Base-by-base conservation (phyloP, 108 stramenopile genomes). In the Cyclotella choctawhatcheeana region DNA sequence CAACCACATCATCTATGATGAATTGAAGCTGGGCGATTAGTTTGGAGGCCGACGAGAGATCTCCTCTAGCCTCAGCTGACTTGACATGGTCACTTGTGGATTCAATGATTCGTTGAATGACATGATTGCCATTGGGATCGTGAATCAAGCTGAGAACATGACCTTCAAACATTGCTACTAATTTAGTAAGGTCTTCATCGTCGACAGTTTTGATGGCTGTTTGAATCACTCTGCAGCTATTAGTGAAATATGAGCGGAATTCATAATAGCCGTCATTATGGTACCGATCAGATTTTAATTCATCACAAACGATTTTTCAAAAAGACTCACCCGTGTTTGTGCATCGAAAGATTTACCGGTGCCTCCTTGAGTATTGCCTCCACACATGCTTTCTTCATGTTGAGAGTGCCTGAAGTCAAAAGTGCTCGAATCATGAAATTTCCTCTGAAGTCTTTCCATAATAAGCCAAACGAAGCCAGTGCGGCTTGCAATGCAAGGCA, bases 71-170 rank as follows among this genome's bases (percentile, higher is more conserved):
- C 12, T 24, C 37, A 16, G 54, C 71, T 27, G 58, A n/a, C 47
- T 84, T 88, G 33, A 89, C 73, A 43, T 70, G 71, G n/a, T 33
- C 55, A 55, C 84, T 83, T 73, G 90, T 77, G 16, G 89, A 86
- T 74, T 97, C 92, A 66, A 98, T 93, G 68, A 87, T 89, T 81
- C 95, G 96, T 73, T 98, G 97, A 45, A 97, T 94, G 40, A 98
- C 98, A 58, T 98, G 98, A 79, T 98, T 98, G 3, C 96, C 97
- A 71, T 98, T 96, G 50, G 94, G 96, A 69, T 98, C 98, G 60
- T 94, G 93, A 32, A 97, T 95, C 64, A 91, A 93, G 26, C 76
- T 79, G 26, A 97, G 83, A 14, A 93, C 94, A 71, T 94, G 82
- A 22, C 83, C 79, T 2, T 94, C 85, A 58, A 98, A 96, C 56